These are phyloP conservation scores for Nakazawaea wickerhamii DNA, from an alignment of 805 yeast genomes.

Conservation along the genomic window DNA sequence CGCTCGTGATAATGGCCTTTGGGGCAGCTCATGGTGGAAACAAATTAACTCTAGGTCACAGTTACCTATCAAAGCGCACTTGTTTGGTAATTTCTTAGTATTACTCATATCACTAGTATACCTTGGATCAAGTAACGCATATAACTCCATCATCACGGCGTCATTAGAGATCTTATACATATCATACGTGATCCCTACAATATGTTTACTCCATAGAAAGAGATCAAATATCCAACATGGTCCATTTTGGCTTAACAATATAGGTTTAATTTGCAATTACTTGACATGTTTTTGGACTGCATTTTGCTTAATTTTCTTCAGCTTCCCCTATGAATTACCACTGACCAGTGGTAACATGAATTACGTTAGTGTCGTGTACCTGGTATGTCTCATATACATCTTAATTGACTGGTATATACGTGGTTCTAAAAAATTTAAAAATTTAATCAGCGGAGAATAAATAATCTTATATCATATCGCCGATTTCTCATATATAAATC, in stretches of 20 bases:
- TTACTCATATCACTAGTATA: slow-evolving; percentile 5
- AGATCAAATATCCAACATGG: slow-evolving; percentile 29
- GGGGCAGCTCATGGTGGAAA: slow-evolving; percentile 10
- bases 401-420: slow-evolving; percentile 25
- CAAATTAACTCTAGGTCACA: slow-evolving; percentile 13
- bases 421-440: slow-evolving; percentile 5
- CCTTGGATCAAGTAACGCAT: slow-evolving; percentile 13
- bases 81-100: slow-evolving; percentile 7
- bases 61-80: slow-evolving; percentile 21
- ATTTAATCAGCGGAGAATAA: too few relatives aligned
- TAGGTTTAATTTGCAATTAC: slow-evolving; percentile 28
- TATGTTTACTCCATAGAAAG: slow-evolving; percentile 29
- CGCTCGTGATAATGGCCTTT: slow-evolving; percentile 13
- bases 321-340: slow-evolving; percentile 36
- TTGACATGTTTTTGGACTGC: slow-evolving; percentile 28
- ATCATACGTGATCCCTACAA: slow-evolving; percentile 27
- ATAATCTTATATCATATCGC: too few relatives aligned
- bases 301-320: slow-evolving; percentile 32
- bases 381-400: slow-evolving; percentile 23
- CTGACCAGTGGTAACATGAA: slow-evolving; percentile 37
- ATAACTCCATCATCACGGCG: slow-evolving; percentile 18
- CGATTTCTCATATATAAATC: too few relatives aligned
- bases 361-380: slow-evolving; percentile 33
- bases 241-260: slow-evolving; percentile 33
- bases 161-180: slow-evolving; percentile 23